Percentiles rank a stretch among this genome's conserved stretches.
phyloP scores from a whole-genome alignment of 768 basidiomycete species.

The Dioszegia crocea region DNA sequence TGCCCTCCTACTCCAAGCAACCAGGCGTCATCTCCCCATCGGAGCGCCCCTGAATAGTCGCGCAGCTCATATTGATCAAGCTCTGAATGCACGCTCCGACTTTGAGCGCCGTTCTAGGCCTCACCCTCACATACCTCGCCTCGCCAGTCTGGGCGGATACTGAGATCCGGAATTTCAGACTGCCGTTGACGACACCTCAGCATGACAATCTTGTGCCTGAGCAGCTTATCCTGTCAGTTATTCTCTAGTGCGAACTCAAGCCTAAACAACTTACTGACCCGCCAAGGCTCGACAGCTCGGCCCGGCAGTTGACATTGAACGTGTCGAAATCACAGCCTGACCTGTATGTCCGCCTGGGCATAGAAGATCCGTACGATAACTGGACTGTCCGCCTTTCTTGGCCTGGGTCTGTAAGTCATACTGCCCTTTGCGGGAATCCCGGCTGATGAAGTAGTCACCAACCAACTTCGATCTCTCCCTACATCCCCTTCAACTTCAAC shows the following conservation, averaged over 20 bases:
- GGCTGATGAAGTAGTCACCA: conserved; percentile 6
- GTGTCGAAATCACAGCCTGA: conserved; percentile 8
- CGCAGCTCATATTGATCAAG: too few species aligned
- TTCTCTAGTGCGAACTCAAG: too few species aligned
- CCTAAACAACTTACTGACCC: too few species aligned
- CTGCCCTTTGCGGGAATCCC: not conserved
- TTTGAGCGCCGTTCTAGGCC: not conserved
- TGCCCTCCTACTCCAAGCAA: too few species aligned
- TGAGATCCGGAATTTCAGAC: conserved; percentile 32
- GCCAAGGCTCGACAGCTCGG: not conserved
- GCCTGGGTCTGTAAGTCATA: conserved; percentile 34
- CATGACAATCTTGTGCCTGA: too few species aligned
- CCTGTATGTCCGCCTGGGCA: not conserved
- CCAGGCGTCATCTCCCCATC: too few species aligned
- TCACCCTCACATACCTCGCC: not conserved
- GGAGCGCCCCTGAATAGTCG: too few species aligned
- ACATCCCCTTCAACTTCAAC: not conserved
- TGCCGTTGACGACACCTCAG: conserved; percentile 13
- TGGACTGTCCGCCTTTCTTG: conserved; percentile 37
- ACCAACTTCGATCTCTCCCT: conserved; percentile 1
- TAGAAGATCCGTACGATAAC: conserved; percentile 6
- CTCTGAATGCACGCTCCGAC: not conserved
- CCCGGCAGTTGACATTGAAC: conserved; percentile 7
- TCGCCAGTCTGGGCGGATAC: conserved; percentile 19
- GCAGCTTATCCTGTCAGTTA: too few species aligned